Percentiles rank a stretch among this genome's conserved stretches.
Evolutionary conservation across 2,329 filamentous ascomycete genomes (phyloP).

Genomic region (Fusarium haematococcum): DNA sequence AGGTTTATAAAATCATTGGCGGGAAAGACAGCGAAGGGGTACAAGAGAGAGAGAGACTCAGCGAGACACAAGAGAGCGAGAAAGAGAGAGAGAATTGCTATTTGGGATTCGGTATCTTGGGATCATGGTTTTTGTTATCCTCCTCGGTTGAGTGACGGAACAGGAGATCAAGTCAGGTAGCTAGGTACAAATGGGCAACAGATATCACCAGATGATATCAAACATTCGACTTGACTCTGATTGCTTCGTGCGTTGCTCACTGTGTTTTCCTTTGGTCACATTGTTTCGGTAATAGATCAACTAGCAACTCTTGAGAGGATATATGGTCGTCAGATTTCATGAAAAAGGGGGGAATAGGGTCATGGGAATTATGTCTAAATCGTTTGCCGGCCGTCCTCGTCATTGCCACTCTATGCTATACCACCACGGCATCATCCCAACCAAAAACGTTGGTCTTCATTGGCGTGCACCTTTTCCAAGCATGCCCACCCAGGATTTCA

Average conservation of each 20-base stretch:
- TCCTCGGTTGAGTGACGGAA: not conserved
- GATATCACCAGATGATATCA: constrained; percentile 16
- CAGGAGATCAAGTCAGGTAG: constrained; percentile 24
- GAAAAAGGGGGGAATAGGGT: constrained; percentile 36
- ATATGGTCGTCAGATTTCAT: constrained; percentile 15
- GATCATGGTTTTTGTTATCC: not conserved
- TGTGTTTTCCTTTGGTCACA: not conserved
- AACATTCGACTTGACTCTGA: constrained; percentile 10
- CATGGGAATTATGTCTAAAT: constrained; percentile 46
- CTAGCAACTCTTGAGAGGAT: constrained; percentile 1
- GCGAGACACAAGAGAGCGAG: not conserved
- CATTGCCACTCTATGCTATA: constrained; percentile 23
- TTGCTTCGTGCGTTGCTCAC: not conserved
- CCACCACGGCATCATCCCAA: constrained; percentile 3
- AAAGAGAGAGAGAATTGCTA: not conserved
- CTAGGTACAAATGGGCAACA: constrained; percentile 30
- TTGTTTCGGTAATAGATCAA: not conserved
- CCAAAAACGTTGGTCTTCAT: constrained; percentile 2
- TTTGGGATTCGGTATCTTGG: not conserved
- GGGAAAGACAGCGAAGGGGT: constrained; percentile 6
- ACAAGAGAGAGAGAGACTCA: constrained; percentile 3
- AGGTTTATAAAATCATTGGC: constrained; percentile 30
- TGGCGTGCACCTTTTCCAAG: constrained; percentile 9
- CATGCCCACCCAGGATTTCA: constrained; percentile 2
- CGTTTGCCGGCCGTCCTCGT: constrained; percentile 38